Conservation (phyloP, 148 eudicot genomes). For the Talinum fruticosum region DNA sequence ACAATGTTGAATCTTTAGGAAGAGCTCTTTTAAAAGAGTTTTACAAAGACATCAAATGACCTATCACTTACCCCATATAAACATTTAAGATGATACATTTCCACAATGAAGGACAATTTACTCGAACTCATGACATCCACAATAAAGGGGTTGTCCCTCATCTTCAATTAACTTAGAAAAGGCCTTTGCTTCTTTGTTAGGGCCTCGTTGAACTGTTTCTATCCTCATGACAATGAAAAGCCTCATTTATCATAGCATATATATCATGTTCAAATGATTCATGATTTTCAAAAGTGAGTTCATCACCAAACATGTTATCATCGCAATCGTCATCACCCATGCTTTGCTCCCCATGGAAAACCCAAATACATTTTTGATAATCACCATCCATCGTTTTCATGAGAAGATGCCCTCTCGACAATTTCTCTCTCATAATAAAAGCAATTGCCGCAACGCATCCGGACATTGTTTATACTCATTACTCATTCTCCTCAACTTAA, state of each 20-base stretch:
- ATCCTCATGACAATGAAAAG: not conserved
- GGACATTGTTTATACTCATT: too few species aligned
- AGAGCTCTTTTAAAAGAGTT: not conserved
- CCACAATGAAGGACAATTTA: conserved; percentile 9
- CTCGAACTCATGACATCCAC: conserved; percentile 8
- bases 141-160: conserved; percentile 5
- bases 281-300: too few species aligned
- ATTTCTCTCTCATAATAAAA: too few species aligned
- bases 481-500: too few species aligned
- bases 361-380: too few species aligned
- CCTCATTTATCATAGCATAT: not conserved
- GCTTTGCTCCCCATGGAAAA: too few species aligned
- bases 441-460: too few species aligned
- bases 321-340: too few species aligned
- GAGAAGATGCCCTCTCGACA: too few species aligned
- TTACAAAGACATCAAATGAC: not conserved
- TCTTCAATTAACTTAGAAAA: conserved; percentile 9
- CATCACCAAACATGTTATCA: too few species aligned
- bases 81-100: conserved; percentile 5
- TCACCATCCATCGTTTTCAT: too few species aligned
- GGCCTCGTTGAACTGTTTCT: not conserved
- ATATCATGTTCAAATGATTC: not conserved
- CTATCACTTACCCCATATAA: not conserved
- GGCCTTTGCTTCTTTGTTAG: not conserved
- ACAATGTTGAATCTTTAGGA: not conserved